These are phyloP conservation scores for Hyaloscypha finlandica DNA, from an alignment of 495 filamentous ascomycete species.

Conservation along the genomic window DNA sequence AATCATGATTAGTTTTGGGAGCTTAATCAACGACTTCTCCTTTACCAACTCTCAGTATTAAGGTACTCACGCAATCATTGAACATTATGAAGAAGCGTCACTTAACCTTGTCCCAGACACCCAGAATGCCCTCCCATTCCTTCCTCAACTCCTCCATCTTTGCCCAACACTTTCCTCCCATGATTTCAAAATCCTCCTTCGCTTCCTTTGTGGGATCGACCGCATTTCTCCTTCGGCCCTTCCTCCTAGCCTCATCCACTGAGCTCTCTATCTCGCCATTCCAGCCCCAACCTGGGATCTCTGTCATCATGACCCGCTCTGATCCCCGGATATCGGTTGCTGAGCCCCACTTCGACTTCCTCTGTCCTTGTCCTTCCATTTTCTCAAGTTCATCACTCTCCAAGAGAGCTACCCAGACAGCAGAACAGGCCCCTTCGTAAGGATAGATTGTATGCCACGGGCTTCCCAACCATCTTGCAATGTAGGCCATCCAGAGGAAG, in stretches of 20 bases:
- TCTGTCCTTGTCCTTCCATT: constrained; percentile 47
- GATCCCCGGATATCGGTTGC: constrained; percentile 58
- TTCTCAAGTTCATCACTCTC: constrained; percentile 66
- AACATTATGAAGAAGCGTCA: constrained; percentile 3
- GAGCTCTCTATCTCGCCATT: constrained; percentile 66
- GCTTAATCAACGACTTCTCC: no score
- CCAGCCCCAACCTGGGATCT: constrained; percentile 84
- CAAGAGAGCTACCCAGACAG: constrained; percentile 77
- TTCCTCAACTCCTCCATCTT: constrained; percentile 81
- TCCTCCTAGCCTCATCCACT: constrained; percentile 57
- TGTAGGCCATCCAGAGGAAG: constrained; percentile 66
- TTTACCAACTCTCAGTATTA: no score
- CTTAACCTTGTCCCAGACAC: constrained; percentile 12
- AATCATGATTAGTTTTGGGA: no score
- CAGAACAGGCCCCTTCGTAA: constrained; percentile 75
- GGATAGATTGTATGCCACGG: constrained; percentile 79
- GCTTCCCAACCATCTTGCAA: constrained; percentile 77
- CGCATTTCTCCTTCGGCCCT: constrained; percentile 53
- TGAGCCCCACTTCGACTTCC: constrained; percentile 81
- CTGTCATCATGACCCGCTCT: constrained; percentile 65
- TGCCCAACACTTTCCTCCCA: constrained; percentile 74
- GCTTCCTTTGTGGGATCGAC: constrained; percentile 62
- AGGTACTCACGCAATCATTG: neutral
- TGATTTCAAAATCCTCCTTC: constrained; percentile 69
- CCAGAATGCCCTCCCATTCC: constrained; percentile 68